Evolutionary conservation across 805 yeast genomes (phyloP), one percentile per base, ranked within the genome.

Genomic region (Metschnikowia orientalis): DNA sequence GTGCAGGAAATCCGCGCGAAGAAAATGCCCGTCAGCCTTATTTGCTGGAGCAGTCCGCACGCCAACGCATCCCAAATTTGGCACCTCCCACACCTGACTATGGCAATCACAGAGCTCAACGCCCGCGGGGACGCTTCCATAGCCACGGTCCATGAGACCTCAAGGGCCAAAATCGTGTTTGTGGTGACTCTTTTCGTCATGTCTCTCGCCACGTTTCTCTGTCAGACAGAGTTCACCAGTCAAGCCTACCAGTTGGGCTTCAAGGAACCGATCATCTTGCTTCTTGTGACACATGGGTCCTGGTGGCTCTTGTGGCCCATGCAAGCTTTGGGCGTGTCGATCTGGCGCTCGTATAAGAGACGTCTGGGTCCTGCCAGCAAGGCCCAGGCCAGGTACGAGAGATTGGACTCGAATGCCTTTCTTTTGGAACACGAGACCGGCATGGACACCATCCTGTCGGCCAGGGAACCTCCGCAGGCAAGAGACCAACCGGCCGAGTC

Each of bases 181-280:
- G 59, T 67, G 5, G 47, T 44, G 10, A 26, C 53, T 2, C 50
- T 65, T 19, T 66, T 67, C 34, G 27, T 63, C 19, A 30, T 60
- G 13, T 61, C 69, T 17, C 47, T 65, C 38, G 48, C 73, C 6
- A 49, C 88, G 3, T 87, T 87, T 57, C 88, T 87, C 4, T 49
- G 70, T 10, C 95, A 86, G 52, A 86, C 95, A 0, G 95, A 86
- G 53, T 63, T 79, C 39, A 84, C 94, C 2, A 71, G 86, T 5
- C 78, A 78, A 35, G 68, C 86, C 5, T 81, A 84, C 50, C 61
- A 67, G 18, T 52, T 63, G 6, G 71, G 69, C 3, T 86, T 76
- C 54, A 53, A 71, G 32, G 88, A 85, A 50, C 95, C 95, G 0
- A 64, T 84, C 14, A 55, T 85, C 15, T 59, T 81, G 35, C 58